phyloP scores from a whole-genome alignment of 129 eudicot genomes.

The Helianthus tuberosus region DNA sequence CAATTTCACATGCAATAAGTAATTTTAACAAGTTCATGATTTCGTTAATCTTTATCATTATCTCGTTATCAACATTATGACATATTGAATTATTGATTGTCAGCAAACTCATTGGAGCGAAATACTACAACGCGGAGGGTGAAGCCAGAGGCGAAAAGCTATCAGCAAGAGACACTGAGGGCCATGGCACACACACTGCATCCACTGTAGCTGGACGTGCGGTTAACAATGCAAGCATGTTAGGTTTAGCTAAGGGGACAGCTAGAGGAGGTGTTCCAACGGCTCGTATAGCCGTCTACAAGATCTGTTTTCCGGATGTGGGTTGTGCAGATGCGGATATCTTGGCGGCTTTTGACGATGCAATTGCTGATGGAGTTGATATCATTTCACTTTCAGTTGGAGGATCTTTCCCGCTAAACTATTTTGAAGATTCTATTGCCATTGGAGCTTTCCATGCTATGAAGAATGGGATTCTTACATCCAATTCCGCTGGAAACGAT shows the following conservation, averaged over 20 bases:
- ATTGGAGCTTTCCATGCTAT: slow-evolving; percentile 82
- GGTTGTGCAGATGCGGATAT: slow-evolving; percentile 49
- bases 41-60: background rate
- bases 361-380: slow-evolving; percentile 77
- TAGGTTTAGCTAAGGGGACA: slow-evolving; percentile 58
- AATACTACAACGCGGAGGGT: slow-evolving; percentile 32
- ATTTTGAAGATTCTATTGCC: slow-evolving; percentile 58
- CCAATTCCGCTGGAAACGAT: slow-evolving; percentile 67
- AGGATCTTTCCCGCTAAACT: slow-evolving; percentile 26
- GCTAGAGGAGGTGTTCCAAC: slow-evolving; percentile 77
- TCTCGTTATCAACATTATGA: background rate
- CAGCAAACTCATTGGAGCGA: slow-evolving; percentile 79
- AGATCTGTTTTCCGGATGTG: slow-evolving; percentile 45
- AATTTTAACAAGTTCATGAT: background rate
- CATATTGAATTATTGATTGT: background rate
- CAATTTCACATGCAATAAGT: slow-evolving; percentile 63
- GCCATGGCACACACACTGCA: slow-evolving; percentile 84
- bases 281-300: slow-evolving; percentile 73
- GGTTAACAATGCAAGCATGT: slow-evolving; percentile 45
- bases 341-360: slow-evolving; percentile 72
- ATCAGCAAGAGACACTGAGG: slow-evolving; percentile 61
- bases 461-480: slow-evolving; percentile 59
- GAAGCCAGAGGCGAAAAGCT: slow-evolving; percentile 2
- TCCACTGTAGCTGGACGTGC: slow-evolving; percentile 68
- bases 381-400: slow-evolving; percentile 71